Conservation (phyloP, 129 eudicot species). For the Silybum marianum region DNA sequence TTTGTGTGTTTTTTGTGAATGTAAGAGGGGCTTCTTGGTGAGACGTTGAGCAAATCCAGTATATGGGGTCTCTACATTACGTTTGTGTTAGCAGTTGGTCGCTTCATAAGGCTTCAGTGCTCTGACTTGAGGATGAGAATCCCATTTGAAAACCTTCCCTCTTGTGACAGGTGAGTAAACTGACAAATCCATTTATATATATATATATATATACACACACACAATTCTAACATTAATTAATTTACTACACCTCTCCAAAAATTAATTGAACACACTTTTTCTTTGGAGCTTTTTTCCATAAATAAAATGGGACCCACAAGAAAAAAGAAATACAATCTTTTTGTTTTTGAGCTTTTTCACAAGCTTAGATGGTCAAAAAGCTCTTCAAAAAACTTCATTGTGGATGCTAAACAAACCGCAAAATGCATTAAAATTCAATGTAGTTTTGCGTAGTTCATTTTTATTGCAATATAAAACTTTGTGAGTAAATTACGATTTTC, state of each 20-base stretch:
- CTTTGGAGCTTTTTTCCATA: background rate
- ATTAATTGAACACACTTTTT: background rate
- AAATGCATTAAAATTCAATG: background rate
- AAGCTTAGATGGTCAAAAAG: background rate
- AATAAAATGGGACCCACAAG: background rate
- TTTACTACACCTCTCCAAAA: too few relatives aligned
- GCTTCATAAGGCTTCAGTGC: constrained; percentile 96
- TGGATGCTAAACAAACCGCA: background rate
- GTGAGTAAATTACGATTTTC: too few relatives aligned
- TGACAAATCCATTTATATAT: background rate
- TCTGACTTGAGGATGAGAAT: constrained; percentile 97
- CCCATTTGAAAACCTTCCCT: constrained; percentile 95
- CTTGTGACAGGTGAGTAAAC: constrained; percentile 90
- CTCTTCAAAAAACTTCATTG: background rate
- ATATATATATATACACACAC: too few relatives aligned
- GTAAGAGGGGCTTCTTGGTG: constrained; percentile 96
- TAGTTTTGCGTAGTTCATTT: background rate
- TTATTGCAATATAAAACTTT: background rate
- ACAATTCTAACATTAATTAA: too few relatives aligned
- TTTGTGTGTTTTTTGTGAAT: constrained; percentile 17
- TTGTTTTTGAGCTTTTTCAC: background rate
- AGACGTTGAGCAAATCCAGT: constrained; percentile 97
- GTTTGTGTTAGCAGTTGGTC: constrained; percentile 97
- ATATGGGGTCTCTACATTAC: constrained; percentile 99
- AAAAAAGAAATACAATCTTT: background rate